Evolutionary conservation across 345 rosid genomes (phyloP).

Genomic region (Populus simonii): DNA sequence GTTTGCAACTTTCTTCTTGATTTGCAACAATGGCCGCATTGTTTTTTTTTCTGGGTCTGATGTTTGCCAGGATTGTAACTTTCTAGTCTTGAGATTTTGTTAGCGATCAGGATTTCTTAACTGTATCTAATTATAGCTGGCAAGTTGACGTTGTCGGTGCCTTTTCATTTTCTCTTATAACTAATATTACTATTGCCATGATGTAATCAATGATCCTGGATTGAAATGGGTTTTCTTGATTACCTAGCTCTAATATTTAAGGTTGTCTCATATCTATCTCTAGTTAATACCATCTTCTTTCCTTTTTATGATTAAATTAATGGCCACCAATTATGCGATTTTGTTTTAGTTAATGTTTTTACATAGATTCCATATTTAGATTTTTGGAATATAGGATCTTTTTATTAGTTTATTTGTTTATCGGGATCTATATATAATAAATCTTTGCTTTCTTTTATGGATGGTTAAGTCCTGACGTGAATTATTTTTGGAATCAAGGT

Average conservation of each 20-base stretch:
- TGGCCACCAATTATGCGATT: neutral
- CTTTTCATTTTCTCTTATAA: neutral
- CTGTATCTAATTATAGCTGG: neutral
- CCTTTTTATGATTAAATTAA: neutral
- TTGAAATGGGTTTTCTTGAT: neutral
- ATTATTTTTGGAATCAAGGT: neutral
- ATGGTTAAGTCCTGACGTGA: neutral
- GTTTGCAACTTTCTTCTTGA: neutral
- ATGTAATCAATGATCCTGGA: neutral
- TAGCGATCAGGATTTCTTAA: neutral
- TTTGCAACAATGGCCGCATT: neutral
- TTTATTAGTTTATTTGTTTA: neutral
- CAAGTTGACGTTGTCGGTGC: neutral
- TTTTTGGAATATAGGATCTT: neutral
- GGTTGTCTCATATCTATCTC: neutral
- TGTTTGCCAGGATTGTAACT: neutral
- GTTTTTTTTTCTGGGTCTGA: neutral
- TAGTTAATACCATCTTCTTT: neutral
- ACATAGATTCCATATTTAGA: neutral
- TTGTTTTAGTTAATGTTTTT: neutral
- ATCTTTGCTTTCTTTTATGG: neutral
- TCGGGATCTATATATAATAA: neutral
- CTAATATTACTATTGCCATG: neutral
- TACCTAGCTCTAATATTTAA: neutral
- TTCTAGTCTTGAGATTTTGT: neutral